Evolutionary conservation across 2,329 filamentous ascomycete genomes (phyloP).

Genomic region (Fusarium stilboides): DNA sequence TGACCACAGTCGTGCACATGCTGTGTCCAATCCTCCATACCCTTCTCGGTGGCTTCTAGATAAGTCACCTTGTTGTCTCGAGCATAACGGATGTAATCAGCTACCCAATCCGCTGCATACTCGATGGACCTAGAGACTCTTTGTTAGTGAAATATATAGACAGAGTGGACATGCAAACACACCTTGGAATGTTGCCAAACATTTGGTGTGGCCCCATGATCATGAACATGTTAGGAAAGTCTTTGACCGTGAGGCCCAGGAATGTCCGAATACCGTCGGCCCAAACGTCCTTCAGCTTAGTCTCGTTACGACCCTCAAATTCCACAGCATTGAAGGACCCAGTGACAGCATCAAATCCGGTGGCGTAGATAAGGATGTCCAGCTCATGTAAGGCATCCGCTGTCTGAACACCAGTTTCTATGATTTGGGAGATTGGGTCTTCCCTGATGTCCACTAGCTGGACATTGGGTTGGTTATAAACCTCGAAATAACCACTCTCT

Average conservation of each 20-base stretch:
- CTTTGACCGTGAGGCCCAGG: constrained; percentile 59
- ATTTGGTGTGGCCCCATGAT: constrained; percentile 61
- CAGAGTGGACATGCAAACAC: neutral
- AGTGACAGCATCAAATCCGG: constrained; percentile 45
- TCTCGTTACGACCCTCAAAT: constrained; percentile 63
- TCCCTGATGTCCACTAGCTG: constrained; percentile 37
- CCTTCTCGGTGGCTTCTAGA: constrained; percentile 59
- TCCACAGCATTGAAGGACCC: constrained; percentile 55
- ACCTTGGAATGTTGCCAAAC: constrained; percentile 60
- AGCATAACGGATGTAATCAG: constrained; percentile 54
- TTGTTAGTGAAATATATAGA: neutral
- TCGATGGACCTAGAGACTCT: constrained; percentile 52
- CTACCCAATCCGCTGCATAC: constrained; percentile 58
- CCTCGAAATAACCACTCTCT: constrained; percentile 42
- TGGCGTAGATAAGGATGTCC: constrained; percentile 45
- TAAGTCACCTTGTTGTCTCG: constrained; percentile 53
- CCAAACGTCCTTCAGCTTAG: constrained; percentile 56
- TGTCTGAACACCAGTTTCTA: constrained; percentile 33
- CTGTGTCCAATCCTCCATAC: constrained; percentile 60
- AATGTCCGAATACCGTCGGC: constrained; percentile 55
- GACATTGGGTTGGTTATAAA: constrained; percentile 36
- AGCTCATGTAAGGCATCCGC: constrained; percentile 27
- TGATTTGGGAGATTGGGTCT: constrained; percentile 36
- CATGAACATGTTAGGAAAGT: constrained; percentile 66
- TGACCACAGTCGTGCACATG: constrained; percentile 64